These are phyloP conservation scores for Mangifera indica DNA, from an alignment of 345 rosid species.

Conservation along the genomic window DNA sequence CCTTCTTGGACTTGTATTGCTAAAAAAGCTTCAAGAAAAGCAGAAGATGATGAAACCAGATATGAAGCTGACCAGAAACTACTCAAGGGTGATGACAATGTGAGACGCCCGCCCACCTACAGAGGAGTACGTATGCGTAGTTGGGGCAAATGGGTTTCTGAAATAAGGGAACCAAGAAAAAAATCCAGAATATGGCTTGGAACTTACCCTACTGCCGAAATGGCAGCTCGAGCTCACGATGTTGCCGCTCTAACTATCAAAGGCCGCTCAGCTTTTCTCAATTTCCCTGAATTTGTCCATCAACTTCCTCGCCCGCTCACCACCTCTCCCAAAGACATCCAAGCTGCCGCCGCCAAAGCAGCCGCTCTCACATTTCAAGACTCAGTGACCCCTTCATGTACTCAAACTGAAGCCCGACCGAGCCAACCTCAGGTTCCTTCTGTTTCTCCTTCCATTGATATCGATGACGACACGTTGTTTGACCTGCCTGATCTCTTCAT, in stretches of 20 bases:
- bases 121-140: conserved; percentile 76
- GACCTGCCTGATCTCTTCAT: conserved; percentile 79
- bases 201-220: conserved; percentile 68
- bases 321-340: conserved; percentile 58
- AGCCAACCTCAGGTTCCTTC: conserved; percentile 27
- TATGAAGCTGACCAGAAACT: conserved; percentile 23
- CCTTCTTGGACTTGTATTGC: conserved; percentile 18
- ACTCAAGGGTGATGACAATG: conserved; percentile 25
- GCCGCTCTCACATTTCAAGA: conserved; percentile 43
- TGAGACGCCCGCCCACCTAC: conserved; percentile 45
- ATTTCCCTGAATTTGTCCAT: conserved; percentile 51
- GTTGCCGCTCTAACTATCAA: conserved; percentile 76
- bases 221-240: conserved; percentile 89
- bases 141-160: conserved; percentile 92
- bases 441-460: conserved; percentile 33
- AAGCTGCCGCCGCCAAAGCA: conserved; percentile 52
- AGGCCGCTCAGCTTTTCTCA: conserved; percentile 59
- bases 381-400: conserved; percentile 2
- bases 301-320: conserved; percentile 53
- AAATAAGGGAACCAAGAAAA: conserved; percentile 72
- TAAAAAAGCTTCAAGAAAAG: conserved; percentile 36
- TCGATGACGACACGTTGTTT: conserved; percentile 63
- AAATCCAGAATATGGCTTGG: conserved; percentile 89
- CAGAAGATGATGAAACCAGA: conserved; percentile 24
- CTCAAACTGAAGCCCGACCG: conserved; percentile 28